A percentile compares a stretch with the other conserved stretches of the same genome.
These are phyloP conservation scores for Diplocarpon mali DNA, from an alignment of 2,329 filamentous ascomycete genomes.

Conservation along the genomic window DNA sequence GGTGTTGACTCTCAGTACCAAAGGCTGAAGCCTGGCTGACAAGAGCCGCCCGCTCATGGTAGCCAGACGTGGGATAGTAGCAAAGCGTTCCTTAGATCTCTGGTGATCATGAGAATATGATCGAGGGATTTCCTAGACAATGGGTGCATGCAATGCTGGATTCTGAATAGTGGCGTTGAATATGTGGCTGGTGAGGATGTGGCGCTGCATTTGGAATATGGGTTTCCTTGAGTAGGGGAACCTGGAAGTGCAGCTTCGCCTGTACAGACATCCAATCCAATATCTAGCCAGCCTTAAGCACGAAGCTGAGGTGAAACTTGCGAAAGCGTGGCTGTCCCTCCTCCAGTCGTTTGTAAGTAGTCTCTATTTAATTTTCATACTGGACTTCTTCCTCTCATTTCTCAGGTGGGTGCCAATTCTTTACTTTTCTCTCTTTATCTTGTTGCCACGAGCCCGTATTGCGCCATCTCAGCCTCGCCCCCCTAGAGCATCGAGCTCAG, in stretches of 20 bases:
- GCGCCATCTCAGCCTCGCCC: slow-evolving; percentile 4
- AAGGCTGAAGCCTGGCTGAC: slow-evolving; percentile 59
- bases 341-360: background rate
- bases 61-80: slow-evolving; percentile 12
- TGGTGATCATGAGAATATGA: slow-evolving; percentile 14
- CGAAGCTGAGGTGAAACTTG: background rate
- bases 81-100: slow-evolving; percentile 8
- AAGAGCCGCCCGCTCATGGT: slow-evolving; percentile 44
- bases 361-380: background rate
- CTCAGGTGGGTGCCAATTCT: background rate
- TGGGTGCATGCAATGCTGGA: too few species aligned
- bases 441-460: background rate
- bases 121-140: slow-evolving; percentile 1
- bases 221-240: too few species aligned
- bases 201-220: background rate
- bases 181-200: slow-evolving; percentile 13
- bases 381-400: background rate
- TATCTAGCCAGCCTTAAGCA: slow-evolving; percentile 6
- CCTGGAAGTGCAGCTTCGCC: too few species aligned
- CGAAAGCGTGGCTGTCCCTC: background rate
- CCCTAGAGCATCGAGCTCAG: background rate
- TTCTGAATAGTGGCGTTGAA: slow-evolving; percentile 9
- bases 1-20: slow-evolving; percentile 48
- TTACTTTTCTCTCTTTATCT: background rate
- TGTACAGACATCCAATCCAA: background rate